Percentiles rank a stretch among this genome's conserved stretches.
phyloP scores from a whole-genome alignment of 305 asterid species.

The Plantago coronopus region DNA sequence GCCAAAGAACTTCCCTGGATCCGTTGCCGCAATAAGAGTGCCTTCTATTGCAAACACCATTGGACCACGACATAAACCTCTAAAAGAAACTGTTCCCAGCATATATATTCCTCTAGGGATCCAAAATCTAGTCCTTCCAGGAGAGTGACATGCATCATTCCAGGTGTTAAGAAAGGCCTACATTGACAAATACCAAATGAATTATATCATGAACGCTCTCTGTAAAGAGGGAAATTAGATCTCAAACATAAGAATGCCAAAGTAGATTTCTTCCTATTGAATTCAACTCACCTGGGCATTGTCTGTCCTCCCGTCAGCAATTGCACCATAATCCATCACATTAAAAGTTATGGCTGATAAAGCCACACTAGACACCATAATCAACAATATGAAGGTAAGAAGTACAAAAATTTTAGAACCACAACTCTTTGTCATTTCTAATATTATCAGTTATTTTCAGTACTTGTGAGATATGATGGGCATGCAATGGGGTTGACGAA shows the following conservation, averaged over 20 bases:
- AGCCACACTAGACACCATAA: slow-evolving; percentile 2
- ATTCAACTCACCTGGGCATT: slow-evolving; percentile 36
- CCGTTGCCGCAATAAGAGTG: slow-evolving; percentile 43
- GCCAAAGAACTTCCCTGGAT: slow-evolving; percentile 21
- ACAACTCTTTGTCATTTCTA: slow-evolving; percentile 33
- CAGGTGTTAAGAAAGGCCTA: slow-evolving; percentile 66
- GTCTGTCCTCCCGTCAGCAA: slow-evolving; percentile 47
- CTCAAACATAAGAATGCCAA: not conserved
- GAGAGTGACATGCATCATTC: slow-evolving; percentile 49
- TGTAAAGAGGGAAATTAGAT: not conserved
- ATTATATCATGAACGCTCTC: not conserved
- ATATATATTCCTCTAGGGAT: slow-evolving; percentile 53
- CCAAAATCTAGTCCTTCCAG: slow-evolving; percentile 40
- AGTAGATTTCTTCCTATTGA: not conserved
- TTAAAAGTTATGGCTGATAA: slow-evolving; percentile 34
- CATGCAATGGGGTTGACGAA: slow-evolving; percentile 11
- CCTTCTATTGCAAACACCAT: slow-evolving; percentile 43
- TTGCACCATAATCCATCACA: slow-evolving; percentile 59
- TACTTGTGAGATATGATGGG: not conserved
- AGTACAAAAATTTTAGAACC: slow-evolving; percentile 11
- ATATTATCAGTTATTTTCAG: not conserved
- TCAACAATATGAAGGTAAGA: slow-evolving; percentile 19
- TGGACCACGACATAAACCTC: slow-evolving; percentile 46
- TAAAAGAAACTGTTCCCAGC: slow-evolving; percentile 37
- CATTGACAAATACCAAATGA: not conserved